Evolutionary conservation across 352 stramenopile genomes (phyloP).

Genomic region (Phytophthora hibernalis): DNA sequence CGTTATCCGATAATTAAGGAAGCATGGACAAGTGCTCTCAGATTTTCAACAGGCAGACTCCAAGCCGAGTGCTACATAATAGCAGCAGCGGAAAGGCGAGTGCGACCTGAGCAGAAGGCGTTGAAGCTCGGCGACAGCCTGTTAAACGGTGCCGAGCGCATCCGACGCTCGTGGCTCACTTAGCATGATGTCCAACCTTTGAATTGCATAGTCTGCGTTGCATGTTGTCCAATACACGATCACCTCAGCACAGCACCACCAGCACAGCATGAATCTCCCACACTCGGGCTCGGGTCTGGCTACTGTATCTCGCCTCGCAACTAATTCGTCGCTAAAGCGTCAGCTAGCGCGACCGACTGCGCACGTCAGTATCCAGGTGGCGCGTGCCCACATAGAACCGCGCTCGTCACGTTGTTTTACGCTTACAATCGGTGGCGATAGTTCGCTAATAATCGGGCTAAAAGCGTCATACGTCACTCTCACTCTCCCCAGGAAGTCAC

Average conservation of each 20-base stretch:
- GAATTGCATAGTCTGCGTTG: not conserved
- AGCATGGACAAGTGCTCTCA: no score
- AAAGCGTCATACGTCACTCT: slow-evolving; percentile 10
- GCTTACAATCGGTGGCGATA: slow-evolving; percentile 1
- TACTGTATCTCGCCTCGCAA: not conserved
- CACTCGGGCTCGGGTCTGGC: slow-evolving; percentile 1
- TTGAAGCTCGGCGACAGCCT: not conserved
- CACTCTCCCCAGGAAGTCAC: slow-evolving; percentile 21
- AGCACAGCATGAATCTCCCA: slow-evolving; percentile 2
- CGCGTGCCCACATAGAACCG: slow-evolving; percentile 22
- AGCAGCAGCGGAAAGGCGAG: not conserved
- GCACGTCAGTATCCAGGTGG: slow-evolving; percentile 11
- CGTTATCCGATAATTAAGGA: no score
- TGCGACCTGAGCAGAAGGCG: not conserved
- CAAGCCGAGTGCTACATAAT: no score
- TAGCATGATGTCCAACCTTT: slow-evolving; percentile 5
- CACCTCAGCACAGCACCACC: slow-evolving; percentile 1
- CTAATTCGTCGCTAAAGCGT: not conserved
- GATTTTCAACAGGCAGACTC: no score
- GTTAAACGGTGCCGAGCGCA: slow-evolving; percentile 23
- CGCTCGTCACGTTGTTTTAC: slow-evolving; percentile 1
- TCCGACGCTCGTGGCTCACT: slow-evolving; percentile 20
- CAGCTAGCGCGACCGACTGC: slow-evolving; percentile 2
- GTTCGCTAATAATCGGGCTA: slow-evolving; percentile 1
- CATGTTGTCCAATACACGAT: no score